phyloP scores from a whole-genome alignment of 441 rosid species.

The Bruguiera hainesii region DNA sequence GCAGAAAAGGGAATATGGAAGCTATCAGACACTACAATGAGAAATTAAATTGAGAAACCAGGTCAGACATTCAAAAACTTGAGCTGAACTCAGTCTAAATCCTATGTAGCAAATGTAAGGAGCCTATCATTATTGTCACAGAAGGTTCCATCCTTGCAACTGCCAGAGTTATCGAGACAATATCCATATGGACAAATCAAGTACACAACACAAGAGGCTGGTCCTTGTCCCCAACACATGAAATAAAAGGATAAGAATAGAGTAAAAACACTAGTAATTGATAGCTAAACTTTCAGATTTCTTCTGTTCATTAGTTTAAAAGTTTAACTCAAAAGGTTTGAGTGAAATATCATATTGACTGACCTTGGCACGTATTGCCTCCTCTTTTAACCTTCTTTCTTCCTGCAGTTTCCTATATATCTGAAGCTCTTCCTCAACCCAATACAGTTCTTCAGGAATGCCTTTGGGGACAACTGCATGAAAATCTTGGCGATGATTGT shows the following conservation, averaged over 20 bases:
- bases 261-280: background rate
- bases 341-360: slow-evolving; percentile 20
- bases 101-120: slow-evolving; percentile 6
- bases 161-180: slow-evolving; percentile 1
- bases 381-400: slow-evolving; percentile 69
- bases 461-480: slow-evolving; percentile 61
- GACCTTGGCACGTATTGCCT: slow-evolving; percentile 76
- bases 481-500: slow-evolving; percentile 70
- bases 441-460: slow-evolving; percentile 51
- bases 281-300: background rate
- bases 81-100: slow-evolving; percentile 15
- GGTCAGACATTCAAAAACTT: slow-evolving; percentile 7
- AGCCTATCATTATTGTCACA: background rate
- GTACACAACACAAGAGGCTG: background rate
- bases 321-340: slow-evolving; percentile 6
- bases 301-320: background rate
- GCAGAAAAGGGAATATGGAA: slow-evolving; percentile 10
- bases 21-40: slow-evolving; percentile 2
- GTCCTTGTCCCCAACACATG: background rate
- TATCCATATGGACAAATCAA: background rate
- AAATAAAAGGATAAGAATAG: background rate
- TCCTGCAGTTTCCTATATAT: slow-evolving; percentile 59
- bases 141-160: background rate
- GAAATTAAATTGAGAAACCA: slow-evolving; percentile 6
- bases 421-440: slow-evolving; percentile 75